Base-by-base conservation (phyloP, 768 basidiomycete genomes). In the Boletus coccyginus region DNA sequence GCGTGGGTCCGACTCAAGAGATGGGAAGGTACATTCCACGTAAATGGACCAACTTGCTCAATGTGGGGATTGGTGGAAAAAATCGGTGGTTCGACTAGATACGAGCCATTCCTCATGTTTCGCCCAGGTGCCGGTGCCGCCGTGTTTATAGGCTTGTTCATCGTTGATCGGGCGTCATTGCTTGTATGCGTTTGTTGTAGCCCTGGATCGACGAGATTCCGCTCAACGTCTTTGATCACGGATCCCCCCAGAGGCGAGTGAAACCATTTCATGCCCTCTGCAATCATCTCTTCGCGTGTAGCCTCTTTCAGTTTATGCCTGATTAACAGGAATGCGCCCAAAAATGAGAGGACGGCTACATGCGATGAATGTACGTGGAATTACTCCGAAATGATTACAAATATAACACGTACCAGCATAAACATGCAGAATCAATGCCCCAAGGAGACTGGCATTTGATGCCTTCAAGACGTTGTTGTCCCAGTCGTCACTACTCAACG, bases 241-340 rank as follows among this genome's bases (percentile, higher is more conserved):
- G 60, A 47, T 33, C 58, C 57, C 9, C 21, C 11, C 19, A 62
- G 52, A 11, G 66, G 70, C 14, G 69, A 75, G 45, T 48, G 43
- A n/a, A 58, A 64, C n/a, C 53, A 29, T 40, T 52, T 58, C 33
- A 69, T 58, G 19, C 65, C 66, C 52, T 77, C 73, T 27, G 66
- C 73, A 55, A 80, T 69, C 57, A 66, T 60, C 61, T 81, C 78
- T 47, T 81, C 79, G 3, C 72, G 73, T 29, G 74, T 78, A 7
- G 83, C 85, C 59, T 80, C 80, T 52, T 76, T 73, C 6, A 85
- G 70, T 56, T 80, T 81, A 70, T 82, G 83, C 38, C 78, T 72
- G 41, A 83, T 74, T 31, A 85, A 73, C 57, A 83, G 76, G 69
- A 84, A 84, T 24, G 81, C 80, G 5, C 75, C 82, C 48, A 81